Evolutionary conservation across 352 stramenopile genomes (phyloP).

Genomic region (Phytophthora vignae): DNA sequence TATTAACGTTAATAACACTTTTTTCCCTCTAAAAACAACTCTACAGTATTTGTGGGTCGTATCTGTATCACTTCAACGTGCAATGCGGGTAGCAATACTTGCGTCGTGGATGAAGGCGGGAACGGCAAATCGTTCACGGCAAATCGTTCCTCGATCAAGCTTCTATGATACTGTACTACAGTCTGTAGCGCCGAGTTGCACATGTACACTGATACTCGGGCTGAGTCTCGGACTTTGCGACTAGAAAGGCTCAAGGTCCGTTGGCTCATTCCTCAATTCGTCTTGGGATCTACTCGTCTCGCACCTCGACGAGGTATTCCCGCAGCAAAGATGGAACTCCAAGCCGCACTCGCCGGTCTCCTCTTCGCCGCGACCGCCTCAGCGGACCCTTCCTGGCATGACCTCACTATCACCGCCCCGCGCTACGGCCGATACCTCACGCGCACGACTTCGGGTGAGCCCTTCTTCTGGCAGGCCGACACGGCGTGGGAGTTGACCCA

Average conservation of each 20-base stretch:
- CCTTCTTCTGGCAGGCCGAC: slow-evolving; percentile 39
- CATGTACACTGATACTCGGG: too few relatives aligned
- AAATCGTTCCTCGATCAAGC: not conserved
- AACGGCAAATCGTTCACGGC: not conserved
- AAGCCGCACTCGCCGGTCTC: slow-evolving; percentile 5
- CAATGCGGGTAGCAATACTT: not conserved
- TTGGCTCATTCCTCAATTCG: not conserved
- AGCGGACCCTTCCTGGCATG: slow-evolving; percentile 18
- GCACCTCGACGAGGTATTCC: not conserved
- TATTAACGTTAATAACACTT: too few relatives aligned
- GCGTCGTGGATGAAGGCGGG: not conserved
- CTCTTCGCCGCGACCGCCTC: slow-evolving; percentile 3
- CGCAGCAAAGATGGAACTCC: slow-evolving; percentile 10
- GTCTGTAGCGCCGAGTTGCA: too few relatives aligned
- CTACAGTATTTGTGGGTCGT: too few relatives aligned
- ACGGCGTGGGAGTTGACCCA: slow-evolving; percentile 36
- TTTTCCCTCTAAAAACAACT: too few relatives aligned
- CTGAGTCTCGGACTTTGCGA: too few relatives aligned
- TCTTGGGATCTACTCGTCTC: not conserved
- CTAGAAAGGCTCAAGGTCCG: too few relatives aligned
- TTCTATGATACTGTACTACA: not conserved
- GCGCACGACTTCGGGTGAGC: slow-evolving; percentile 16
- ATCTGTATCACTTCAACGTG: too few relatives aligned
- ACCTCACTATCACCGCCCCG: slow-evolving; percentile 25
- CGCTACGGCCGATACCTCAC: slow-evolving; percentile 26